phyloP scores from a whole-genome alignment of 352 stramenopile species.

The Phytophthora ohioensis region DNA sequence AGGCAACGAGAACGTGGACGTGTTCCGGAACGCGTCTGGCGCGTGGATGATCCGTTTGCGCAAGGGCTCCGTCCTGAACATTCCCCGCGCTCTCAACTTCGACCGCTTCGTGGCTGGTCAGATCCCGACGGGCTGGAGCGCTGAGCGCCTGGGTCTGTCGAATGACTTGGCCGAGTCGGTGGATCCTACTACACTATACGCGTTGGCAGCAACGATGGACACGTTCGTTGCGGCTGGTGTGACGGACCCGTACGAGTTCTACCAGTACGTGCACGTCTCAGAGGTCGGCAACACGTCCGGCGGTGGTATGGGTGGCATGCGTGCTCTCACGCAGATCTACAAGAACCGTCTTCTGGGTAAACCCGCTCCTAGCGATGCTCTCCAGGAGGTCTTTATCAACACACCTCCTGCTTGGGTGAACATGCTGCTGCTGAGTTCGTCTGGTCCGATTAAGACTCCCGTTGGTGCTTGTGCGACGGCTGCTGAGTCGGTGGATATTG shows the following conservation, averaged over 20 bases:
- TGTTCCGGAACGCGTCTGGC: slow-evolving; percentile 74
- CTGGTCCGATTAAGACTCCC: slow-evolving; percentile 89
- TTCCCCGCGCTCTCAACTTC: slow-evolving; percentile 82
- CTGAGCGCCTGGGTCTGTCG: slow-evolving; percentile 78
- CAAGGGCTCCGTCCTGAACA: slow-evolving; percentile 85
- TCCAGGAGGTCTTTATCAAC: slow-evolving; percentile 92
- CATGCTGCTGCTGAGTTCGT: slow-evolving; percentile 89
- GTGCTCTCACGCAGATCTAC: slow-evolving; percentile 82
- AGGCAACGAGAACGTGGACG: slow-evolving; percentile 84
- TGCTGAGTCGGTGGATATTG: slow-evolving; percentile 89
- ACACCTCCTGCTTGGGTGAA: slow-evolving; percentile 91
- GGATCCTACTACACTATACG: slow-evolving; percentile 83
- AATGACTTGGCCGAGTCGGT: slow-evolving; percentile 85
- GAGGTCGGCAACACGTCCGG: slow-evolving; percentile 89
- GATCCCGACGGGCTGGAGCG: slow-evolving; percentile 90
- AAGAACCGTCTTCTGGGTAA: slow-evolving; percentile 71
- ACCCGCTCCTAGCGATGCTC: slow-evolving; percentile 73
- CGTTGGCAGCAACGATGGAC: slow-evolving; percentile 80
- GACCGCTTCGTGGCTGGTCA: slow-evolving; percentile 90
- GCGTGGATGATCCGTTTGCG: slow-evolving; percentile 87
- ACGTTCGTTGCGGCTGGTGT: slow-evolving; percentile 79
- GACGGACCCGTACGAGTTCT: slow-evolving; percentile 92
- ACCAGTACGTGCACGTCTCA: slow-evolving; percentile 92
- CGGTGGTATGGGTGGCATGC: slow-evolving; percentile 86
- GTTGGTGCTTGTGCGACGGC: slow-evolving; percentile 89